Percentiles rank a stretch among this genome's conserved stretches.
Evolutionary conservation across 2,329 filamentous ascomycete species (phyloP).

Genomic region (Aureobasidium mangrovei): DNA sequence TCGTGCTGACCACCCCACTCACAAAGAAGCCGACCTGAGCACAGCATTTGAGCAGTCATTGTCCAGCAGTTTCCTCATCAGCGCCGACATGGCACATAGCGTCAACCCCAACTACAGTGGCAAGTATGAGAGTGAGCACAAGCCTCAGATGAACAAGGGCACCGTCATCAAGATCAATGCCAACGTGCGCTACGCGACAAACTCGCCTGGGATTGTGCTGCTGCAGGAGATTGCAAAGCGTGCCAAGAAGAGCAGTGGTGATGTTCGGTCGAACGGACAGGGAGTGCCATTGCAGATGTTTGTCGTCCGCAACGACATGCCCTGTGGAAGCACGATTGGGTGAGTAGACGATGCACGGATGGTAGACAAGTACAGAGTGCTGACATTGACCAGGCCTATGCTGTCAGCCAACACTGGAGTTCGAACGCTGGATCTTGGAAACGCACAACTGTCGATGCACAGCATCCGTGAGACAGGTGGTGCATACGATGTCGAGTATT

Average conservation of each 20-base stretch:
- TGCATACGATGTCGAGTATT: constrained; percentile 76
- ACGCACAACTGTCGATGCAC: constrained; percentile 94
- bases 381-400: constrained; percentile 52
- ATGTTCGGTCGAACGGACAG: constrained; percentile 41
- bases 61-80: constrained; percentile 83
- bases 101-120: constrained; percentile 89
- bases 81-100: constrained; percentile 94
- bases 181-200: constrained; percentile 93
- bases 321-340: constrained; percentile 92
- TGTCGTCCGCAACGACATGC: constrained; percentile 89
- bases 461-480: constrained; percentile 91
- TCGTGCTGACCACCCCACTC: constrained; percentile 36
- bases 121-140: constrained; percentile 87
- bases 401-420: constrained; percentile 77
- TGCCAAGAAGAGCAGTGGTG: constrained; percentile 39
- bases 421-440: constrained; percentile 84
- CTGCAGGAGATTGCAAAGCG: constrained; percentile 72
- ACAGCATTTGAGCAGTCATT: constrained; percentile 93
- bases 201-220: constrained; percentile 87
- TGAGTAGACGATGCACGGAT: background rate
- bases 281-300: constrained; percentile 89
- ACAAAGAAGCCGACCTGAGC: constrained; percentile 49
- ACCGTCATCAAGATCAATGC: constrained; percentile 97
- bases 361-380: background rate
- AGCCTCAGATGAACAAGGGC: constrained; percentile 92